Evolutionary conservation across 768 basidiomycete genomes (phyloP).

Genomic region (Postia placenta): DNA sequence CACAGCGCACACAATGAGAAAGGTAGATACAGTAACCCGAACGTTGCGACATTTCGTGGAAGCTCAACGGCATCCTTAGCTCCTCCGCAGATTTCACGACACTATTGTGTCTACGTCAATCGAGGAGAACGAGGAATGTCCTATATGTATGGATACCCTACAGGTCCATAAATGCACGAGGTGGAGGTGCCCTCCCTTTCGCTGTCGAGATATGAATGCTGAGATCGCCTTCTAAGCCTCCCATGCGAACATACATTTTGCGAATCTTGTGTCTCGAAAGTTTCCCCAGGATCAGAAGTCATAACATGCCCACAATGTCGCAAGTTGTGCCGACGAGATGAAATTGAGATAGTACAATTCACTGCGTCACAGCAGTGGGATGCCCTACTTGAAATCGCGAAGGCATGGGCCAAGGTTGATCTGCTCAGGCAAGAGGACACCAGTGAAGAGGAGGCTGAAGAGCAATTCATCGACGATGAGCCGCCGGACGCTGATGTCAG

Average conservation of each 20-base stretch:
- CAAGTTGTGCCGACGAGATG: slow-evolving; percentile 21
- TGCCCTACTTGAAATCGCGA: slow-evolving; percentile 32
- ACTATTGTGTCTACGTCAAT: slow-evolving; percentile 32
- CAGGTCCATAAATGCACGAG: slow-evolving; percentile 28
- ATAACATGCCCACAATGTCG: slow-evolving; percentile 36
- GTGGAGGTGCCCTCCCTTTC: slow-evolving; percentile 15
- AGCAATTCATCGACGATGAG: slow-evolving; percentile 29
- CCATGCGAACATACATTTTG: slow-evolving; percentile 41
- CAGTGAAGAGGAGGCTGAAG: slow-evolving; percentile 38
- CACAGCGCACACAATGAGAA: slow-evolving; percentile 32
- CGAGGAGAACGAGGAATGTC: slow-evolving; percentile 32
- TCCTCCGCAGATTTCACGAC: slow-evolving; percentile 34
- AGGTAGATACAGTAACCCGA: slow-evolving; percentile 30
- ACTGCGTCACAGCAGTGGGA: slow-evolving; percentile 42
- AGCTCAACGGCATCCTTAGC: slow-evolving; percentile 19
- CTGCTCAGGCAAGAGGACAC: slow-evolving; percentile 29
- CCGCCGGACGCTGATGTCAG: slow-evolving; percentile 3
- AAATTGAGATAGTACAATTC: slow-evolving; percentile 28
- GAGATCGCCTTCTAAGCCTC: slow-evolving; percentile 24
- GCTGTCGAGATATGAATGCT: background rate
- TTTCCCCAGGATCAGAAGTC: slow-evolving; percentile 21
- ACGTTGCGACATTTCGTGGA: background rate
- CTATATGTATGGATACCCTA: slow-evolving; percentile 32
- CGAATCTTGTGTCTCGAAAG: slow-evolving; percentile 27
- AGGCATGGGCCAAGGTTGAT: slow-evolving; percentile 34